Conservation (phyloP, 257 asterid species). For the Oldenlandia corymbosa region DNA sequence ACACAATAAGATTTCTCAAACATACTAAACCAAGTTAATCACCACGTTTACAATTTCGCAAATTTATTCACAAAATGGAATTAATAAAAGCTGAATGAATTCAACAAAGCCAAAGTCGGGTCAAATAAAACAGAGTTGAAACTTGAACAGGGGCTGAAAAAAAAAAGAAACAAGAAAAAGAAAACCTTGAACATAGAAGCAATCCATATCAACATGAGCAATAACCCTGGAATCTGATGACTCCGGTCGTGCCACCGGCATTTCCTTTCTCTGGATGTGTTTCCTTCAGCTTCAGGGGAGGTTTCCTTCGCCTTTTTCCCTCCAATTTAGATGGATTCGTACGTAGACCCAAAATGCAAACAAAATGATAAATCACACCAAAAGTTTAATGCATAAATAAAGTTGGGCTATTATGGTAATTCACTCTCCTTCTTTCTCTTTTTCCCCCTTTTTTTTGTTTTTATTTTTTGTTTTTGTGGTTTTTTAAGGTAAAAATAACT, state of each 20-base stretch:
- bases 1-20: too few species aligned
- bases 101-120: neutral
- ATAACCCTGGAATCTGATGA: slow-evolving; percentile 74
- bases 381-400: too few species aligned
- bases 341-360: neutral
- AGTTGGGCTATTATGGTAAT: too few species aligned
- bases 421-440: too few species aligned
- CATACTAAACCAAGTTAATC: too few species aligned
- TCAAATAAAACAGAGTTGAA: neutral
- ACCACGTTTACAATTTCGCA: too few species aligned
- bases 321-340: slow-evolving; percentile 3
- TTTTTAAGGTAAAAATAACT: too few species aligned
- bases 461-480: too few species aligned
- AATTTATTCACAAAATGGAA: too few species aligned
- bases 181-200: slow-evolving; percentile 95
- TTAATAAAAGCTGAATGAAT: neutral
- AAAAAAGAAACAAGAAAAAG: too few species aligned
- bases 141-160: neutral
- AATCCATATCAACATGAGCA: slow-evolving; percentile 94
- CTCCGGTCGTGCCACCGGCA: slow-evolving; percentile 80
- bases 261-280: slow-evolving; percentile 18
- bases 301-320: slow-evolving; percentile 7
- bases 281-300: neutral
- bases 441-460: too few species aligned
- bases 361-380: too few species aligned